Conservation (phyloP, 2,329 filamentous ascomycete genomes). For the Hypoxylon sp. region DNA sequence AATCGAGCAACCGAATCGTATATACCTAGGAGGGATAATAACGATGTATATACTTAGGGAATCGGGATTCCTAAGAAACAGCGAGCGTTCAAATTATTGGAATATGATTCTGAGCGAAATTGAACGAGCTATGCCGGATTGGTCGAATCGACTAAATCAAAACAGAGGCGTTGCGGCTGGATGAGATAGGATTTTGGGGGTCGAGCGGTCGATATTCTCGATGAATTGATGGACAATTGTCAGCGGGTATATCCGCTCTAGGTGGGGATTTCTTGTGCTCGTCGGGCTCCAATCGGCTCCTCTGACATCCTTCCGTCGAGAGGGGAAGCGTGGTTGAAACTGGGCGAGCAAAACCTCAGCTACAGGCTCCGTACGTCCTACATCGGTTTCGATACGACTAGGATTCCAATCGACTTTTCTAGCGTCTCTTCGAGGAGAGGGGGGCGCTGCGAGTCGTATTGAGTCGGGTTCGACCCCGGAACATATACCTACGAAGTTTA, state of each 20-base stretch:
- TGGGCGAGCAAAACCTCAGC: conserved; percentile 24
- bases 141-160: not conserved
- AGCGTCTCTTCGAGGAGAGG: not conserved
- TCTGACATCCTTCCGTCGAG: conserved; percentile 27
- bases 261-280: conserved; percentile 27
- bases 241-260: conserved; percentile 21
- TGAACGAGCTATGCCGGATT: conserved; percentile 6
- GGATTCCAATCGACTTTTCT: conserved; percentile 5
- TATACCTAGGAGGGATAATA: conserved; percentile 18
- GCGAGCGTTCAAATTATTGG: conserved; percentile 1
- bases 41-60: conserved; percentile 21
- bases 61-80: not conserved
- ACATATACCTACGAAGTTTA: conserved; percentile 4
- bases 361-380: conserved; percentile 25
- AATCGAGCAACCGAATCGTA: conserved; percentile 14
- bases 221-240: conserved; percentile 17
- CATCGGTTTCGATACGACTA: conserved; percentile 16
- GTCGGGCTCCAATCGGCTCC: conserved; percentile 34
- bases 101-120: conserved; percentile 10
- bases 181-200: conserved; percentile 12
- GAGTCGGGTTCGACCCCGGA: conserved; percentile 10
- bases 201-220: conserved; percentile 17
- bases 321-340: conserved; percentile 17
- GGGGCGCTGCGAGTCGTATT: not conserved
- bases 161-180: not conserved